A percentile compares a stretch with the other conserved stretches of the same genome.
Conservation (phyloP, 2,329 filamentous ascomycete genomes). For the Fusarium sp. region DNA sequence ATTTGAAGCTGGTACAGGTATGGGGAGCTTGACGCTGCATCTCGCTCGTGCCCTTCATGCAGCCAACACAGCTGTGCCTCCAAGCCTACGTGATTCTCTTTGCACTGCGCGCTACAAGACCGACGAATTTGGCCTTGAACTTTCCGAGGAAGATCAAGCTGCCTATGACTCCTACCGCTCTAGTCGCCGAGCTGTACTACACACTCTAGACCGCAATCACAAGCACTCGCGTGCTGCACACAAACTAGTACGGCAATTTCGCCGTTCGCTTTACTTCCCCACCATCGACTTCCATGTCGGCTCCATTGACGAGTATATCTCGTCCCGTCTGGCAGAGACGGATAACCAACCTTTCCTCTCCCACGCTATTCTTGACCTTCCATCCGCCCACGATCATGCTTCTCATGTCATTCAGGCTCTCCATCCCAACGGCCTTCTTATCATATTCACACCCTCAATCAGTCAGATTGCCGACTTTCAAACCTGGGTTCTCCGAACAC, state of each 20-base stretch:
- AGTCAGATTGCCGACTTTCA: constrained; percentile 79
- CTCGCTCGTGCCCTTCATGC: constrained; percentile 82
- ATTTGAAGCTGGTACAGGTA: constrained; percentile 87
- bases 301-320: constrained; percentile 74
- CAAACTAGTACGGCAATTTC: constrained; percentile 74
- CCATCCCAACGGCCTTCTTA: constrained; percentile 72
- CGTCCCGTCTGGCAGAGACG: constrained; percentile 61
- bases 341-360: constrained; percentile 72
- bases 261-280: constrained; percentile 75
- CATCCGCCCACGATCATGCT: constrained; percentile 66
- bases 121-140: constrained; percentile 43
- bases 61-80: constrained; percentile 70
- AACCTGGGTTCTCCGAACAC: constrained; percentile 62
- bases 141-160: constrained; percentile 49
- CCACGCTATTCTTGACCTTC: constrained; percentile 81
- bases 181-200: constrained; percentile 76
- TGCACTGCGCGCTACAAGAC: constrained; percentile 45
- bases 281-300: constrained; percentile 82
- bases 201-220: constrained; percentile 76
- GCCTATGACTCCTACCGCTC: constrained; percentile 61
- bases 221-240: constrained; percentile 75
- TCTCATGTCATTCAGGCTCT: constrained; percentile 68
- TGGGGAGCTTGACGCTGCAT: constrained; percentile 82
- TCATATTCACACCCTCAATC: constrained; percentile 82
- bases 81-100: constrained; percentile 55